Conservation (phyloP, 805 yeast species). For the Metschnikowia proteae region DNA sequence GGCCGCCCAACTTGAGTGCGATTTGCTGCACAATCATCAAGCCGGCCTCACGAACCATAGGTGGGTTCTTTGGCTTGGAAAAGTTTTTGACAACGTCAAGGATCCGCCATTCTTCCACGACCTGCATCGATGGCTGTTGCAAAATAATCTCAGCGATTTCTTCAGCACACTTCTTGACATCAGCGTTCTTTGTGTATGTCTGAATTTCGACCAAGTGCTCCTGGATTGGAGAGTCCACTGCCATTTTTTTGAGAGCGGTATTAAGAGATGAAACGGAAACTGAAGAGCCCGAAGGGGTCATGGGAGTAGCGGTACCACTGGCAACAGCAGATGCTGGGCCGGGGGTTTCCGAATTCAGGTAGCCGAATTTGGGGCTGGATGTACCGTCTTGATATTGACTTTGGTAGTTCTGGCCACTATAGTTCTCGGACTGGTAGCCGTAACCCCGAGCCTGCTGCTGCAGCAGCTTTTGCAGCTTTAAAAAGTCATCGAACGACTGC, state of each 20-base stretch:
- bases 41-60: constrained; percentile 74
- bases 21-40: constrained; percentile 59
- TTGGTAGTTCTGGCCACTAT: neutral
- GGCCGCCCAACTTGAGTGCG: constrained; percentile 58
- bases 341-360: constrained; percentile 10
- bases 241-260: constrained; percentile 60
- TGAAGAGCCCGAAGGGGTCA: constrained; percentile 48
- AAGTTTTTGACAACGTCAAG: constrained; percentile 61
- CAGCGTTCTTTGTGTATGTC: constrained; percentile 48
- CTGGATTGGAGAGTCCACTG: constrained; percentile 63
- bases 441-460: constrained; percentile 33
- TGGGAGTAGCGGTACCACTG: constrained; percentile 37
- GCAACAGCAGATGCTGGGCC: constrained; percentile 17
- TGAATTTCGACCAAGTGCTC: constrained; percentile 52
- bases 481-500: constrained; percentile 48
- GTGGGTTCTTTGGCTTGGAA: constrained; percentile 67
- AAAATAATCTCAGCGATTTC: constrained; percentile 48
- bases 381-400: constrained; percentile 1
- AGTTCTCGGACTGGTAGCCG: constrained; percentile 11
- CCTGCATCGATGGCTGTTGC: constrained; percentile 37
- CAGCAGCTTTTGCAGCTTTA: constrained; percentile 40
- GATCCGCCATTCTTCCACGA: constrained; percentile 62
- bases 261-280: constrained; percentile 70
- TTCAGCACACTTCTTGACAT: constrained; percentile 52
- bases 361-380: constrained; percentile 8